These are phyloP conservation scores for Saccharomycopsis sp. DNA, from an alignment of 805 yeast genomes.

Conservation along the genomic window DNA sequence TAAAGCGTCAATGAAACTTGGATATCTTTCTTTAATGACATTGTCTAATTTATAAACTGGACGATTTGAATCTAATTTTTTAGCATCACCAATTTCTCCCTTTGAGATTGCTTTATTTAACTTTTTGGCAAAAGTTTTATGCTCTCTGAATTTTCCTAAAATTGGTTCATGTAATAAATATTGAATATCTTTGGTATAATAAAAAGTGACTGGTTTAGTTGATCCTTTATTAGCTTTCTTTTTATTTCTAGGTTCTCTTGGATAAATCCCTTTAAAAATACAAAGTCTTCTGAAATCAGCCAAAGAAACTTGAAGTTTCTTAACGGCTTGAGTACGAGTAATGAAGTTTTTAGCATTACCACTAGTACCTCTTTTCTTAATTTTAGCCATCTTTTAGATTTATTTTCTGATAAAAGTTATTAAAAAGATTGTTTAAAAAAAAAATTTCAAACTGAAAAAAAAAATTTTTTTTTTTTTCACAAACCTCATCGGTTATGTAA, in stretches of 20 bases:
- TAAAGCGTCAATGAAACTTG: conserved; percentile 83
- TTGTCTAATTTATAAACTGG: conserved; percentile 79
- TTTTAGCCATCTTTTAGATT: conserved; percentile 41
- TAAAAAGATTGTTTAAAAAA: not conserved
- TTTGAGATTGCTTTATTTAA: conserved; percentile 82
- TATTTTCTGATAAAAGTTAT: not conserved
- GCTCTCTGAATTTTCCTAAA: conserved; percentile 83
- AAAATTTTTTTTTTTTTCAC: not conserved
- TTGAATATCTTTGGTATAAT: conserved; percentile 88
- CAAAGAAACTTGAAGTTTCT: conserved; percentile 80
- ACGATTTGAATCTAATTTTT: conserved; percentile 67
- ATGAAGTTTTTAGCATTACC: conserved; percentile 91
- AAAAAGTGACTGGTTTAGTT: conserved; percentile 93
- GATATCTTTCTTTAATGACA: conserved; percentile 90
- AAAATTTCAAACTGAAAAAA: not conserved
- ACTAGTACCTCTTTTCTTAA: conserved; percentile 71
- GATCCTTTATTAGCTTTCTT: conserved; percentile 96
- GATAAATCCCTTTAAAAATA: conserved; percentile 96
- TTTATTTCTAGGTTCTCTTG: conserved; percentile 92
- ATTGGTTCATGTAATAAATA: conserved; percentile 94
- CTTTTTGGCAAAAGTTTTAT: conserved; percentile 88
- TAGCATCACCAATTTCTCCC: conserved; percentile 86
- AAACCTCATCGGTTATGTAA: not conserved
- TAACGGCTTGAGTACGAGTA: conserved; percentile 90
- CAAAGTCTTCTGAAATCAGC: conserved; percentile 97